phyloP scores from a whole-genome alignment of 2,329 filamentous ascomycete genomes.

The Calonectria pseudoturangicola region DNA sequence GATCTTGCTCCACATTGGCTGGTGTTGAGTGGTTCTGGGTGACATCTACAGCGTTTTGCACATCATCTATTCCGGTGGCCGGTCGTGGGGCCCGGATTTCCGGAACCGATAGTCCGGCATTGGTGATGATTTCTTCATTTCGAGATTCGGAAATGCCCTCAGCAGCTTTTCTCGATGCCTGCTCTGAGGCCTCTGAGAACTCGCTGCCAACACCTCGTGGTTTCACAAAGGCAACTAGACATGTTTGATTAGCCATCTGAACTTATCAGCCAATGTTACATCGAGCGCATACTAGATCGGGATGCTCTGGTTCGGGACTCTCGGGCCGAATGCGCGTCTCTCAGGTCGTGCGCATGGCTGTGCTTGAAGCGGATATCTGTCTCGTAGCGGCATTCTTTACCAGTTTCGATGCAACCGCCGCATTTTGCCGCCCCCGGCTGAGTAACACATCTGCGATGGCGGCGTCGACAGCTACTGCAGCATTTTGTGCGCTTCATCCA shows the following conservation, averaged over 20 bases:
- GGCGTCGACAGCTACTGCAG: slow-evolving; percentile 37
- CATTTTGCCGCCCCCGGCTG: slow-evolving; percentile 33
- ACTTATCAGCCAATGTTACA: background rate
- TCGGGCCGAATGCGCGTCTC: background rate
- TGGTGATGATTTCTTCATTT: background rate
- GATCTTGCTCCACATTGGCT: background rate
- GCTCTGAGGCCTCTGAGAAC: slow-evolving; percentile 20
- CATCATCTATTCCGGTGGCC: background rate
- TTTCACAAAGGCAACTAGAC: slow-evolving; percentile 28
- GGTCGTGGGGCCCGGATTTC: background rate
- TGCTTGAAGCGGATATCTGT: slow-evolving; percentile 42
- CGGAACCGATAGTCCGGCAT: background rate
- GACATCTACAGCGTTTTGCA: background rate
- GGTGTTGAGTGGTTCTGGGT: background rate
- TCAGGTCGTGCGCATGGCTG: slow-evolving; percentile 20
- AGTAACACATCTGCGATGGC: slow-evolving; percentile 42
- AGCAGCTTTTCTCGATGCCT: background rate
- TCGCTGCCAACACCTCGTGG: slow-evolving; percentile 24
- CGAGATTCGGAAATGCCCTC: too few relatives aligned
- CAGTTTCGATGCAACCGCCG: slow-evolving; percentile 37
- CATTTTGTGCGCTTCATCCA: slow-evolving; percentile 43
- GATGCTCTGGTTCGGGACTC: background rate
- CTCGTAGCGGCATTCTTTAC: slow-evolving; percentile 41
- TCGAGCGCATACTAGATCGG: slow-evolving; percentile 9
- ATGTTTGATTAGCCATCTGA: background rate